phyloP scores from a whole-genome alignment of 306 rosid species.

The Vigna reflexopilosa region DNA sequence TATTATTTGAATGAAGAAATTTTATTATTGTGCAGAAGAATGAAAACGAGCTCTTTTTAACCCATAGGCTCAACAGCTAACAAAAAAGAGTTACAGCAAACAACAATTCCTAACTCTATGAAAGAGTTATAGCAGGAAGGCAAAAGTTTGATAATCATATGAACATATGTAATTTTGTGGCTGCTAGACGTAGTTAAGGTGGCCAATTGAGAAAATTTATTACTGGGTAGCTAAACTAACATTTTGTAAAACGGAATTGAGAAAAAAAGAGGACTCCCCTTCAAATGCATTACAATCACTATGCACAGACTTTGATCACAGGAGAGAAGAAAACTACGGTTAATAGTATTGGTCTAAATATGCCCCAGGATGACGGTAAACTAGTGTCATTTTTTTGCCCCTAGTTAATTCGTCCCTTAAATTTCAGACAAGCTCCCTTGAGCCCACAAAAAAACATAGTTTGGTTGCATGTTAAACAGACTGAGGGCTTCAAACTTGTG shows the following conservation, averaged over 20 bases:
- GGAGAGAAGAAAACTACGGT: too few species aligned
- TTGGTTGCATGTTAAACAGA: neutral
- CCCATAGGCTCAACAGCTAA: too few species aligned
- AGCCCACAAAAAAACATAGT: neutral
- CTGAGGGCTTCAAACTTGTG: neutral
- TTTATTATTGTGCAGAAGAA: too few species aligned
- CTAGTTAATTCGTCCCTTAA: neutral
- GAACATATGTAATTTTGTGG: neutral
- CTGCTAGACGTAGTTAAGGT: neutral
- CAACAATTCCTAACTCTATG: too few species aligned
- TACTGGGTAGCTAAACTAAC: neutral
- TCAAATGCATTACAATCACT: too few species aligned
- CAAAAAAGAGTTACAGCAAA: too few species aligned
- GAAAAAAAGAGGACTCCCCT: neutral
- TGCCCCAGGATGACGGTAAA: neutral
- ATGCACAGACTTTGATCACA: too few species aligned
- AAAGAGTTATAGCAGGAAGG: slow-evolving; percentile 17
- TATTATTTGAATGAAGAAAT: too few species aligned
- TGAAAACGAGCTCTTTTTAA: too few species aligned
- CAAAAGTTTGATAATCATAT: neutral
- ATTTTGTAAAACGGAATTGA: neutral
- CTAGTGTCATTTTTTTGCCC: neutral
- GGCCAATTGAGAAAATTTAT: neutral
- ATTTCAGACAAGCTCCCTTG: neutral
- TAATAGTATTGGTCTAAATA: neutral